Conservation (phyloP, 441 rosid species). For the Erodium trifolium region DNA sequence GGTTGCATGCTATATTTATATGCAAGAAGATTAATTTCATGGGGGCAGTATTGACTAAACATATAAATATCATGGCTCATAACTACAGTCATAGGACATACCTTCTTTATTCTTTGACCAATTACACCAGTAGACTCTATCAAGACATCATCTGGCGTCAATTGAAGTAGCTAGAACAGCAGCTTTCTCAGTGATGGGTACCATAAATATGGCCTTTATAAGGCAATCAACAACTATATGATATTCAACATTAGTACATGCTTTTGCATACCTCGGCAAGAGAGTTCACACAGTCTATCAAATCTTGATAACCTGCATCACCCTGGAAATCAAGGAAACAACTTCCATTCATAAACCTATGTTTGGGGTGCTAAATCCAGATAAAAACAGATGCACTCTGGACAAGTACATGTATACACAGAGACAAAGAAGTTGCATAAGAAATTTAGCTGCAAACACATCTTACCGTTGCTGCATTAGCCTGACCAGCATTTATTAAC, state of each 20-base stretch:
- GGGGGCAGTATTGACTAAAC: too few relatives aligned
- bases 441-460: constrained; percentile 16
- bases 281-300: constrained; percentile 60
- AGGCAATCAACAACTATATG: constrained; percentile 7
- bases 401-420: constrained; percentile 5
- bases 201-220: constrained; percentile 1
- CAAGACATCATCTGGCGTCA: constrained; percentile 56
- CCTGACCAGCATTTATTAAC: constrained; percentile 93
- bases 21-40: too few relatives aligned
- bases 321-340: constrained; percentile 46
- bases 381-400: background rate
- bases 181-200: background rate
- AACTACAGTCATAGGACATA: constrained; percentile 12
- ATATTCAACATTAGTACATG: constrained; percentile 3
- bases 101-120: constrained; percentile 91
- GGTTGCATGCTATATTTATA: background rate
- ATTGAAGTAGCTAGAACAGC: constrained; percentile 47
- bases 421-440: background rate
- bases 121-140: constrained; percentile 93
- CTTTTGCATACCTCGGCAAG: constrained; percentile 46
- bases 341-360: constrained; percentile 12
- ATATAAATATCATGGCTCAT: too few relatives aligned
- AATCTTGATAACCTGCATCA: constrained; percentile 85
- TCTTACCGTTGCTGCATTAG: constrained; percentile 97
- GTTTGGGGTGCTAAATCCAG: constrained; percentile 1